Evolutionary conservation across 1,284 basidiomycete species (phyloP).

Genomic region (Mycosarcoma maydis): DNA sequence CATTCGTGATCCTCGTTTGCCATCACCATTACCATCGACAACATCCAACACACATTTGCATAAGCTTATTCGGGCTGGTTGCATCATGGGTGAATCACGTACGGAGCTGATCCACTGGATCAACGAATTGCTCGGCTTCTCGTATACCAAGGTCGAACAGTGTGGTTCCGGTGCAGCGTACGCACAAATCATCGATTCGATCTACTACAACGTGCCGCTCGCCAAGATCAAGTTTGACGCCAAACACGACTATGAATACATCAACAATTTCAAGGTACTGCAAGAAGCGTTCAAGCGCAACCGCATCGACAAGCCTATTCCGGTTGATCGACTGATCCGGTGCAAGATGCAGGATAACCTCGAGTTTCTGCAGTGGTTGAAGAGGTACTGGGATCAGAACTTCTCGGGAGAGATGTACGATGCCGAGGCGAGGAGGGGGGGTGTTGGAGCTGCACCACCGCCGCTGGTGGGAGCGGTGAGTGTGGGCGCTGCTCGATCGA

Average conservation of each 20-base stretch:
- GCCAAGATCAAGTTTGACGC: conserved; percentile 61
- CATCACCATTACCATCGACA: conserved; percentile 1
- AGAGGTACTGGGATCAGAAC: conserved; percentile 93
- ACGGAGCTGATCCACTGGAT: conserved; percentile 92
- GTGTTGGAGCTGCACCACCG: conserved; percentile 69
- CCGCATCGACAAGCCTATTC: conserved; percentile 96
- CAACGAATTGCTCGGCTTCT: conserved; percentile 88
- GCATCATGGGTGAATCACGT: conserved; percentile 69
- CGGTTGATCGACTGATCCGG: conserved; percentile 89
- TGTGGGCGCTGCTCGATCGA: conserved; percentile 39
- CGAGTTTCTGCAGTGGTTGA: conserved; percentile 97
- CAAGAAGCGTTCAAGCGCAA: conserved; percentile 73
- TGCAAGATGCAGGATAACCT: conserved; percentile 99
- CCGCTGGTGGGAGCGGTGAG: conserved; percentile 55
- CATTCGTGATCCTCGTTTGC: no score
- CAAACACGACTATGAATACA: conserved; percentile 89
- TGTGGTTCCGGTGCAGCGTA: conserved; percentile 74
- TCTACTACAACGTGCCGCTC: conserved; percentile 73
- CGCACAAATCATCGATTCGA: conserved; percentile 80
- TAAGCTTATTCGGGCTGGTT: no score
- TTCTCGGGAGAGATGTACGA: conserved; percentile 90
- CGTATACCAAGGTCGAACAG: conserved; percentile 85
- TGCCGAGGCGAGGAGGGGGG: conserved; percentile 80
- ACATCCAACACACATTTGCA: neutral
- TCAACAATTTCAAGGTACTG: conserved; percentile 93